Base-by-base conservation (phyloP, 2,329 filamentous ascomycete species). In the Onygenales sp. region DNA sequence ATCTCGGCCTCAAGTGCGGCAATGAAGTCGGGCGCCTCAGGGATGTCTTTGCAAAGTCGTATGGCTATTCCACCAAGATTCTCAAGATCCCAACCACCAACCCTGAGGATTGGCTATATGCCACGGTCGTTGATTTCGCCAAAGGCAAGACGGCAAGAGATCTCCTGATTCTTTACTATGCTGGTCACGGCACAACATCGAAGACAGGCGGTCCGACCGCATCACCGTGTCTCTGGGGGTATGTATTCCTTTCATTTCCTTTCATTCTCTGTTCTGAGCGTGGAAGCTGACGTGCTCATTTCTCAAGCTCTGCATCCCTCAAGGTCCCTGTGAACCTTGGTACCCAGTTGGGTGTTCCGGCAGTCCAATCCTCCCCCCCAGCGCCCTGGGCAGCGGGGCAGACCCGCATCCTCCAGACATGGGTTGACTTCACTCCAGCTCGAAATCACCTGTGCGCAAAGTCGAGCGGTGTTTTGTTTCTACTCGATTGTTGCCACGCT, bases 1-100 rank as follows among this genome's bases (percentile, higher is more conserved):
- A 52, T 14, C 17, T 6, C n/a, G 49, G 44, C n/a, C 27, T 52
- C 8, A 45, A 45, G 21, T 52, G 49, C 33, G 39, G 49, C 7
- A 4, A 34, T 32, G 39, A 45, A 44, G 37, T 52, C 10, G 39
- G 36, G 17, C 49, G 49, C 5, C 49, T 52, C 13, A 17, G 33
- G n/a, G 21, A 27, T 37, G 32, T 36, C 10, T 52, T 52, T 52
- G n/a, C 37, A 11, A 31, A 27, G 21, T 52, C 31, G 17, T 52
- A 52, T 27, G 40, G 40, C 17, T 34, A 52, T 37, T 44, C 49
- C n/a, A 52, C 49, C 3, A 21, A 45, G n/a, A 52, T 45, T 34
- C 14, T 45, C 27, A 9, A 44, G 17, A 52, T 52, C 6, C 49
- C 49, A n/a, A 45, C 40, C 9, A 33, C 5, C 7, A 21, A 45